phyloP scores from a whole-genome alignment of 2,329 filamentous ascomycete species.

The Pyrenophora seminiperda region DNA sequence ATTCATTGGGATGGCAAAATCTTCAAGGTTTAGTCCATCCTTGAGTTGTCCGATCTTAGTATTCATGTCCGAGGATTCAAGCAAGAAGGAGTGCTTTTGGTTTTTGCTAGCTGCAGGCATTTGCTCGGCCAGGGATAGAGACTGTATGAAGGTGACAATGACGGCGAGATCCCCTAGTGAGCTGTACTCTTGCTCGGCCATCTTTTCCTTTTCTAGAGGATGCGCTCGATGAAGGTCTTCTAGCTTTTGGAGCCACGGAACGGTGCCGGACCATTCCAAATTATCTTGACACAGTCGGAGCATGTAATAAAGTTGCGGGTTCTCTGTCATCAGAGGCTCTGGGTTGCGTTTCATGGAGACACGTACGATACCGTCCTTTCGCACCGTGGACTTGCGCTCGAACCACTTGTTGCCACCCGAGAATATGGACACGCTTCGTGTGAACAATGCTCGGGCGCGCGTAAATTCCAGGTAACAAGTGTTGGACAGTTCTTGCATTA shows the following conservation, averaged over 20 bases:
- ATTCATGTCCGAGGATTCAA: slow-evolving; percentile 42
- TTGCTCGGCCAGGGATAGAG: slow-evolving; percentile 42
- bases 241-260: slow-evolving; percentile 52
- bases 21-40: slow-evolving; percentile 12
- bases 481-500: slow-evolving; percentile 54
- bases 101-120: slow-evolving; percentile 49
- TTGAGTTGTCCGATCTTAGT: slow-evolving; percentile 50
- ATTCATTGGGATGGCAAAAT: slow-evolving; percentile 51
- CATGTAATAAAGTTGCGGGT: slow-evolving; percentile 52
- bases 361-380: slow-evolving; percentile 41
- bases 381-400: slow-evolving; percentile 44
- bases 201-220: slow-evolving; percentile 42
- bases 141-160: slow-evolving; percentile 50
- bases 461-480: slow-evolving; percentile 55
- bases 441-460: slow-evolving; percentile 49
- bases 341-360: slow-evolving; percentile 52
- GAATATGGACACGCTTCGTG: slow-evolving; percentile 48
- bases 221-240: slow-evolving; percentile 45
- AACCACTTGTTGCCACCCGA: slow-evolving; percentile 50
- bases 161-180: slow-evolving; percentile 48
- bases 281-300: slow-evolving; percentile 53
- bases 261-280: slow-evolving; percentile 44
- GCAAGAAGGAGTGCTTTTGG: slow-evolving; percentile 49
- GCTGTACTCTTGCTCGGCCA: slow-evolving; percentile 44
- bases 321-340: slow-evolving; percentile 43